Evolutionary conservation across 148 eudicot species (phyloP).

Genomic region (Cornus controversa): DNA sequence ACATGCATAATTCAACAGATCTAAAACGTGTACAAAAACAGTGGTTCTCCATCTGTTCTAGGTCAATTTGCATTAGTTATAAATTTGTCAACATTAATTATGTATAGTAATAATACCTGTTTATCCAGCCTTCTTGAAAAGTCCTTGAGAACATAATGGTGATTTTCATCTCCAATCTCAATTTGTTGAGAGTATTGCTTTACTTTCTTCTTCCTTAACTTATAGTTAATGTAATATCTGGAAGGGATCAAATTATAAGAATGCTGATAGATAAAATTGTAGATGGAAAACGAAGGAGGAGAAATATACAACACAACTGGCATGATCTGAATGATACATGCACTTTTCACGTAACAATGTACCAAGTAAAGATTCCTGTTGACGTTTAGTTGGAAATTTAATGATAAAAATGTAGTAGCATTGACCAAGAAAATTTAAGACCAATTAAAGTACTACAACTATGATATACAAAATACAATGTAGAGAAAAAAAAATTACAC

Average conservation of each 20-base stretch:
- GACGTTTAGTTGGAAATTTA: too few species aligned
- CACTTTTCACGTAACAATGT: neutral
- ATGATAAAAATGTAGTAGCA: neutral
- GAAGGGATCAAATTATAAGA: neutral
- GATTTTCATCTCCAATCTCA: slow-evolving; percentile 14
- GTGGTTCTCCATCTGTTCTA: too few species aligned
- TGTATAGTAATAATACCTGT: slow-evolving; percentile 13
- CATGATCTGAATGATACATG: neutral
- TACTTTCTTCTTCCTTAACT: slow-evolving; percentile 23
- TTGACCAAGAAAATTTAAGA: neutral
- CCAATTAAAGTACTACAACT: neutral
- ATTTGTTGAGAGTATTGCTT: slow-evolving; percentile 16
- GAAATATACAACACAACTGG: neutral
- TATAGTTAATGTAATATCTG: slow-evolving; percentile 23
- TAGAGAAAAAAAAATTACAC: too few species aligned
- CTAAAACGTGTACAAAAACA: neutral
- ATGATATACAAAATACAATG: neutral
- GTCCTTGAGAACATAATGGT: slow-evolving; percentile 5
- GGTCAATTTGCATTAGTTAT: neutral
- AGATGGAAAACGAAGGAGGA: neutral
- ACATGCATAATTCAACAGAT: neutral
- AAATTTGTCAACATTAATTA: neutral
- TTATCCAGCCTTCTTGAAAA: slow-evolving; percentile 16
- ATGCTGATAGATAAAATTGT: neutral
- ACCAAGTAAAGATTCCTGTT: too few species aligned